Conservation (phyloP, 2,329 filamentous ascomycete genomes). For the Cladosporium sp. region DNA sequence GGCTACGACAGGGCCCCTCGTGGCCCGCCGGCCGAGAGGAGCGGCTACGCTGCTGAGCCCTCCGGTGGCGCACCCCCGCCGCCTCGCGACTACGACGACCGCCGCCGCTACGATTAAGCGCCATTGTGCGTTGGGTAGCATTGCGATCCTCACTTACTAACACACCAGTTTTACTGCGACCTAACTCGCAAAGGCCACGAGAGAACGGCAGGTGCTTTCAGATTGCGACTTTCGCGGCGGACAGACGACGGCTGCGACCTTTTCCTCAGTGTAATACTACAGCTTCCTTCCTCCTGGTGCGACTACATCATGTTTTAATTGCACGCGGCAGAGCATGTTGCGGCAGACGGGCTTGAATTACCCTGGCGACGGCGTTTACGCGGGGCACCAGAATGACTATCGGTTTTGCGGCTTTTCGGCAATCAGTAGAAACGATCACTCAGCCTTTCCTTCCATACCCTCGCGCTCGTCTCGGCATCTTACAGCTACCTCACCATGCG, state of each 20-base stretch:
- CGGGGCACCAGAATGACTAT: constrained; percentile 14
- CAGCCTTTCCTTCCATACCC: constrained; percentile 18
- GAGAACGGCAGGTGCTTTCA: constrained; percentile 16
- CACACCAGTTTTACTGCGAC: constrained; percentile 4
- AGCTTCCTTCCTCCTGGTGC: constrained; percentile 26
- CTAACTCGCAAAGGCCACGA: constrained; percentile 7
- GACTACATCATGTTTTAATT: constrained; percentile 32
- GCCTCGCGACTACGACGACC: constrained; percentile 30
- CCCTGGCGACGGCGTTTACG: constrained; percentile 14
- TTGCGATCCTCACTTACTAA: not conserved
- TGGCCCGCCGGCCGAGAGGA: constrained; percentile 24
- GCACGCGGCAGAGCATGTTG: constrained; percentile 12
- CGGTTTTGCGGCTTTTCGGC: constrained; percentile 20
- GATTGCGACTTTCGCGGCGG: constrained; percentile 15
- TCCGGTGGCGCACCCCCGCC: constrained; percentile 26
- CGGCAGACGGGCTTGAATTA: constrained; percentile 25
- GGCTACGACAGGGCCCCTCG: constrained; percentile 30
- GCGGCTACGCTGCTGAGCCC: constrained; percentile 22
- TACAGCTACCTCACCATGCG: constrained; percentile 6
- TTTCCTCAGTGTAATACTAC: constrained; percentile 25
- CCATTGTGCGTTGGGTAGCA: constrained; percentile 1
- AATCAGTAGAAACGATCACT: constrained; percentile 27
- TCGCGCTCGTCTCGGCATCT: constrained; percentile 1
- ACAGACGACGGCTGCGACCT: constrained; percentile 12
- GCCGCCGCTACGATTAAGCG: constrained; percentile 31